Evolutionary conservation across 2,329 filamentous ascomycete genomes (phyloP), one percentile per base, ranked within the genome.

Genomic region (Saccharata proteae): DNA sequence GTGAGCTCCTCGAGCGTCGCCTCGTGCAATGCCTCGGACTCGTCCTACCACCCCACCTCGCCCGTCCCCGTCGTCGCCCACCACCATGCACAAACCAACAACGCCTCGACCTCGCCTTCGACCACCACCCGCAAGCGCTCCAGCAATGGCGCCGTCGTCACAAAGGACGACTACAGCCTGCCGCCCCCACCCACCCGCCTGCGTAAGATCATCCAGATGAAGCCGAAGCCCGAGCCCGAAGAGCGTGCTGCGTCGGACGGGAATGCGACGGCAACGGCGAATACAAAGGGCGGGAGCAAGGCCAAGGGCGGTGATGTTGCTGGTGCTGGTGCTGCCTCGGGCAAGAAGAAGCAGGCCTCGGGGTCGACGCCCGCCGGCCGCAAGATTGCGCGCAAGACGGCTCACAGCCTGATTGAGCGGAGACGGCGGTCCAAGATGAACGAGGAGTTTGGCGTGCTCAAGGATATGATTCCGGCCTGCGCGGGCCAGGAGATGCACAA

Each of bases 141-240:
- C 42, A 20, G 19, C 18, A 35, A 31, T 18, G 23, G 28, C 12
- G 28, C 29, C 10, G 52, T 50, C 29, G 49, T 59, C 10, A 62
- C 64, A 35, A 77, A 74, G 41, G 70, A 75, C 43, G 63, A 69
- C 28, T 92, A 93, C 53, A 71, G 80, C 7, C 70, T 98, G 11
- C 90, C 90, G 13, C 90, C 90, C 7, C 90, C 88, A 11, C 90
- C 90, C 0, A 93, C 86, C 3, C 70, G 88, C 40, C 82, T 84
- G 24, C 78, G 88, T 47, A 96, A 92, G 62, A 96, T 98, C 52
- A 96, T 96, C 36, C 88, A 96, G 59, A 93, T 96, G 86, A 93
- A 93, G 57, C 88, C 74, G 8, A 52, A 32, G 46, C 3, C 19
- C n/a, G 33, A 35, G 18, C 22, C 52, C 35, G 25, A 55, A 49